These are phyloP conservation scores for Carnegiea gigantea DNA, from an alignment of 179 eudicot genomes.

Conservation along the genomic window DNA sequence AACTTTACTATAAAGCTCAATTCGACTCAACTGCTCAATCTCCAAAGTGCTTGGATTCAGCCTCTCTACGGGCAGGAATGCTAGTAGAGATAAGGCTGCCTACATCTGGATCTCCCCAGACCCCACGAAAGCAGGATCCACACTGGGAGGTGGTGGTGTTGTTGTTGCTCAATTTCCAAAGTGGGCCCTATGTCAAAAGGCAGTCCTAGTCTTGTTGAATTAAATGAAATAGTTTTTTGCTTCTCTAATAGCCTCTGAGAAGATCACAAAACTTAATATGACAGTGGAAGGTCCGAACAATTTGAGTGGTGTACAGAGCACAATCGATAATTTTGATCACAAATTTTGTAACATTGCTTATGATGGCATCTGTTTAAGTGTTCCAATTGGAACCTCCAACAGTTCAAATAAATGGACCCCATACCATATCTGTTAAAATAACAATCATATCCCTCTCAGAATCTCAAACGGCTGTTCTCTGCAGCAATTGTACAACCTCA, in stretches of 20 bases:
- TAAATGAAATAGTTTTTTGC: neutral
- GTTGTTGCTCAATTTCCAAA: neutral
- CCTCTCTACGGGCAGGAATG: no score
- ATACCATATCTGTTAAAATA: no score
- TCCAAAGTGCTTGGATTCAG: no score
- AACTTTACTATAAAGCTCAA: neutral
- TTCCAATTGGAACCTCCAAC: neutral
- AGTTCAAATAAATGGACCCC: neutral
- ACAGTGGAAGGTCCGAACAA: neutral
- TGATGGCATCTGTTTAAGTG: neutral
- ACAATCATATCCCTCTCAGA: neutral
- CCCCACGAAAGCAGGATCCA: no score
- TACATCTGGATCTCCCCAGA: no score
- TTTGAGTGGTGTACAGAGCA: neutral
- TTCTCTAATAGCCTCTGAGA: neutral
- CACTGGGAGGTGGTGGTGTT: no score
- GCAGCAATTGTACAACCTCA: neutral
- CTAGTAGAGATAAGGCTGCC: no score
- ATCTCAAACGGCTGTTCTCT: neutral
- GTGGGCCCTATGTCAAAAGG: neutral
- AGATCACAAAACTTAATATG: neutral
- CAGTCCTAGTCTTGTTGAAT: neutral
- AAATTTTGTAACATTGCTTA: neutral
- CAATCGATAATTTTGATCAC: no score
- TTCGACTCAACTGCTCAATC: neutral